phyloP scores from a whole-genome alignment of 2,329 filamentous ascomycete genomes.

The Blumeria hordei region DNA sequence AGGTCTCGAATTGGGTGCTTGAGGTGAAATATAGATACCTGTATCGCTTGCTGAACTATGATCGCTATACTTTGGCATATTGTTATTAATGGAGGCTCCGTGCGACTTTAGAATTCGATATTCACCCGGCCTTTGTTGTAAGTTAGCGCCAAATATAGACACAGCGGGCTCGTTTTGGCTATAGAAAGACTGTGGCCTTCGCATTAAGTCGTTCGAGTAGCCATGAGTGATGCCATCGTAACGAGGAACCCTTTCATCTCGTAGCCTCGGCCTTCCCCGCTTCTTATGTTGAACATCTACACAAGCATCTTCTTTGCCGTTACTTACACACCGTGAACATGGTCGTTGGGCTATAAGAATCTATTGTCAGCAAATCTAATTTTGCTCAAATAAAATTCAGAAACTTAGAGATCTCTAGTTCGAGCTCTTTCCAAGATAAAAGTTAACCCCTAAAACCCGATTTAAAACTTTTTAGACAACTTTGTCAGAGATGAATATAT shows the following conservation, averaged over 20 bases:
- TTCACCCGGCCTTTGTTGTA: slow-evolving; percentile 21
- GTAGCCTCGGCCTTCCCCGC: slow-evolving; percentile 49
- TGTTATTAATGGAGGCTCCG: slow-evolving; percentile 19
- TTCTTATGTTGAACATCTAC: slow-evolving; percentile 75
- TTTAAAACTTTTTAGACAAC: not conserved
- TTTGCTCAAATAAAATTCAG: not conserved
- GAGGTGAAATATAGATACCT: slow-evolving; percentile 21
- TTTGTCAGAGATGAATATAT: not conserved
- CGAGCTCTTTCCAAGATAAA: not conserved
- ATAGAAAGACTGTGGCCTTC: slow-evolving; percentile 28
- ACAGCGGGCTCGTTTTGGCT: slow-evolving; percentile 19
- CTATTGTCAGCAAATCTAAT: not conserved
- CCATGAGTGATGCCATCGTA: slow-evolving; percentile 21
- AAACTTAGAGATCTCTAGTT: too few species aligned
- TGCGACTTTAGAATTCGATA: slow-evolving; percentile 31
- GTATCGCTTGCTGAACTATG: slow-evolving; percentile 24
- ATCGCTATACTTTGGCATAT: slow-evolving; percentile 25
- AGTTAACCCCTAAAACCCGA: not conserved
- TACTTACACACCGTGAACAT: slow-evolving; percentile 52
- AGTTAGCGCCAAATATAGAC: slow-evolving; percentile 20
- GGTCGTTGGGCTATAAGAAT: slow-evolving; percentile 39
- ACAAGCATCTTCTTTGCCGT: slow-evolving; percentile 59
- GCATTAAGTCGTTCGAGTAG: slow-evolving; percentile 13
- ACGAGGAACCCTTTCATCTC: slow-evolving; percentile 41
- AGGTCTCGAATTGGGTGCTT: slow-evolving; percentile 8